phyloP scores from a whole-genome alignment of 352 stramenopile species.

The Phytophthora rubi region DNA sequence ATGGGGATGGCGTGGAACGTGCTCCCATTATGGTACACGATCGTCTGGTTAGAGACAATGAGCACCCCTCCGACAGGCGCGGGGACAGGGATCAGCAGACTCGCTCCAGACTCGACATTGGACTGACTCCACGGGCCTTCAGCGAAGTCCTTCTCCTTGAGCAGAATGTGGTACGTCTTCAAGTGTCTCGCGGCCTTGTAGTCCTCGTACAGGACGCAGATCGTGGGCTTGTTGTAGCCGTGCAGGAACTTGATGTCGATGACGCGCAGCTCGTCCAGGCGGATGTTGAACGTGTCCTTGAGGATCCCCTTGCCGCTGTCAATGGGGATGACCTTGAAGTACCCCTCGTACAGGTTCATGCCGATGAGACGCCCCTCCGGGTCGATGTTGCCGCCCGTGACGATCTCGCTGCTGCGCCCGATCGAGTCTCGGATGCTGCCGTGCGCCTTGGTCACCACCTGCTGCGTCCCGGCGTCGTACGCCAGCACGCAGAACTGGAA shows the following conservation, averaged over 20 bases:
- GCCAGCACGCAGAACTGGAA: constrained; percentile 92
- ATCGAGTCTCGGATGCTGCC: constrained; percentile 88
- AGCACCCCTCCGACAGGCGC: constrained; percentile 85
- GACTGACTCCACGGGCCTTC: constrained; percentile 90
- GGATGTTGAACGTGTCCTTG: constrained; percentile 92
- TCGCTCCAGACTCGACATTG: constrained; percentile 90
- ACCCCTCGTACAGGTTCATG: constrained; percentile 93
- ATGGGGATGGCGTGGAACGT: constrained; percentile 93
- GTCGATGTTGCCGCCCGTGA: constrained; percentile 90
- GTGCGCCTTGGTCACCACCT: constrained; percentile 87
- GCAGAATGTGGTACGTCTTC: constrained; percentile 92
- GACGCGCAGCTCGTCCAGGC: constrained; percentile 92
- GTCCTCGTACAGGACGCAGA: constrained; percentile 94
- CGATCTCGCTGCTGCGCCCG: constrained; percentile 87
- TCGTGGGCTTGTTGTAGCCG: constrained; percentile 87
- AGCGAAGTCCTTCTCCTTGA: constrained; percentile 91
- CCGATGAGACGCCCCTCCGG: constrained; percentile 86
- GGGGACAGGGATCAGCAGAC: constrained; percentile 90
- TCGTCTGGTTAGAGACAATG: constrained; percentile 92
- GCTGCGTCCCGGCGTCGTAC: constrained; percentile 72
- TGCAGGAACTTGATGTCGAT: constrained; percentile 95
- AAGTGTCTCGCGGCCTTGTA: constrained; percentile 89
- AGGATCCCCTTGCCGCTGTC: constrained; percentile 80
- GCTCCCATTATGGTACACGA: constrained; percentile 91
- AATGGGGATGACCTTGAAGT: constrained; percentile 92